Percentiles rank a stretch among this genome's conserved stretches.
These are phyloP conservation scores for Cladosporium sp. DNA, from an alignment of 2,329 filamentous ascomycete species.

Conservation along the genomic window DNA sequence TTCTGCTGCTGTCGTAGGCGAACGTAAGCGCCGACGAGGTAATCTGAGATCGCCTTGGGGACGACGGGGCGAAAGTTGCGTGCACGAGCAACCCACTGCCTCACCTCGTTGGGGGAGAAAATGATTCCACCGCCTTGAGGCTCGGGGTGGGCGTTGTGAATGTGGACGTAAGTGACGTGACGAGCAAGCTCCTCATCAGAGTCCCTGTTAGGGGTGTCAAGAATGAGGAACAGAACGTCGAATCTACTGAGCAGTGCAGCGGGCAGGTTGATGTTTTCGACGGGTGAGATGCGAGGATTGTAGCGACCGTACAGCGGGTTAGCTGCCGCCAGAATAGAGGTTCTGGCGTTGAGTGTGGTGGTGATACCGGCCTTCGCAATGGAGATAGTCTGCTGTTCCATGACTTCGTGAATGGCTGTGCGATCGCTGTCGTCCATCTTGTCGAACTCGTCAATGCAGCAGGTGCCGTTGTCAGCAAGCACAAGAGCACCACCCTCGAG, in stretches of 20 bases:
- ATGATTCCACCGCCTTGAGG: constrained; percentile 64
- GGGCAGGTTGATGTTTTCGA: constrained; percentile 99
- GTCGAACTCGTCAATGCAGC: constrained; percentile 85
- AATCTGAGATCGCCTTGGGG: constrained; percentile 83
- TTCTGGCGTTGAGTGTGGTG: constrained; percentile 93
- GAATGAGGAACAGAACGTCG: constrained; percentile 92
- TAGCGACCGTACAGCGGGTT: constrained; percentile 98
- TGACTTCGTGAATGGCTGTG: constrained; percentile 82
- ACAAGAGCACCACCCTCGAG: constrained; percentile 78
- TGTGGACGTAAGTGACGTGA: constrained; percentile 95
- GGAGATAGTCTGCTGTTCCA: constrained; percentile 85
- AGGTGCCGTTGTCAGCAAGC: constrained; percentile 79
- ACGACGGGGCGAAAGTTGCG: constrained; percentile 86
- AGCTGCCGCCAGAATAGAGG: constrained; percentile 79
- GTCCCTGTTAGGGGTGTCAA: constrained; percentile 89
- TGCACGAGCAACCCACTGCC: constrained; percentile 92
- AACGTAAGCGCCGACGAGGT: constrained; percentile 96
- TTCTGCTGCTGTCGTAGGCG: constrained; percentile 90
- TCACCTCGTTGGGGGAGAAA: constrained; percentile 89
- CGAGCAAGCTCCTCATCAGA: constrained; percentile 89
- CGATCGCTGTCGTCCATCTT: constrained; percentile 86
- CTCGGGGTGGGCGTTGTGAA: constrained; percentile 91
- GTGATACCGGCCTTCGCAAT: constrained; percentile 93
- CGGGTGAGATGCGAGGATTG: constrained; percentile 93
- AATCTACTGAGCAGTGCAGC: constrained; percentile 95